These are phyloP conservation scores for Chrysanthemum makinoi DNA, from an alignment of 129 eudicot species.

Conservation along the genomic window DNA sequence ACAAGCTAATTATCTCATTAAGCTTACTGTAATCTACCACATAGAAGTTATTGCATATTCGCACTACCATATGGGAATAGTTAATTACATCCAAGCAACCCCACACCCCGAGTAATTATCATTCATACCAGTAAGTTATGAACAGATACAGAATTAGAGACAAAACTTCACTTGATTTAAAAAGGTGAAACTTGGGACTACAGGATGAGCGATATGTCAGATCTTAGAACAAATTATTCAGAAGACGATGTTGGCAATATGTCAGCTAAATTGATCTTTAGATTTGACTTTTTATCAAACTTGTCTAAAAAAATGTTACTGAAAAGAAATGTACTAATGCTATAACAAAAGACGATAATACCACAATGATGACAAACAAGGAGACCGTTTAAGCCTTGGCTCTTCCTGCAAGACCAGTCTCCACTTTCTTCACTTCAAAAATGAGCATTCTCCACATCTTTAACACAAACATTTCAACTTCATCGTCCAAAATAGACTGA, in stretches of 20 bases:
- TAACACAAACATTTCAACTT: no score
- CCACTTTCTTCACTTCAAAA: constrained; percentile 76
- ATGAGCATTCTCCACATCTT: no score
- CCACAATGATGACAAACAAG: constrained; percentile 9
- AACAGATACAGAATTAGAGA: no score
- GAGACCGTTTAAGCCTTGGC: constrained; percentile 36
- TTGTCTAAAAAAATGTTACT: constrained; percentile 21
- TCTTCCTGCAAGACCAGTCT: constrained; percentile 74
- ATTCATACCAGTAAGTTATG: no score
- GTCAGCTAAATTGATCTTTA: constrained; percentile 18
- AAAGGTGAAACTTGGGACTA: background rate
- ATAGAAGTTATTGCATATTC: no score
- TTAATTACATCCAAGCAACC: no score
- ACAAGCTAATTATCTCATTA: no score
- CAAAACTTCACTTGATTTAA: no score
- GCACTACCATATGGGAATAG: no score
- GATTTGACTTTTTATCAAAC: constrained; percentile 12
- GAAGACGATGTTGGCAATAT: background rate
- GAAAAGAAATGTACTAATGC: constrained; percentile 13
- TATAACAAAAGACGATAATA: constrained; percentile 12
- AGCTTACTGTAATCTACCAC: no score
- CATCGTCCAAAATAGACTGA: no score
- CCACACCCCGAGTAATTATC: no score
- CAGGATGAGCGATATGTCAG: background rate
- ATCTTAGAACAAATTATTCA: constrained; percentile 17